Conservation (phyloP, 306 rosid species). For the Psophocarpus tetragonolobus region DNA sequence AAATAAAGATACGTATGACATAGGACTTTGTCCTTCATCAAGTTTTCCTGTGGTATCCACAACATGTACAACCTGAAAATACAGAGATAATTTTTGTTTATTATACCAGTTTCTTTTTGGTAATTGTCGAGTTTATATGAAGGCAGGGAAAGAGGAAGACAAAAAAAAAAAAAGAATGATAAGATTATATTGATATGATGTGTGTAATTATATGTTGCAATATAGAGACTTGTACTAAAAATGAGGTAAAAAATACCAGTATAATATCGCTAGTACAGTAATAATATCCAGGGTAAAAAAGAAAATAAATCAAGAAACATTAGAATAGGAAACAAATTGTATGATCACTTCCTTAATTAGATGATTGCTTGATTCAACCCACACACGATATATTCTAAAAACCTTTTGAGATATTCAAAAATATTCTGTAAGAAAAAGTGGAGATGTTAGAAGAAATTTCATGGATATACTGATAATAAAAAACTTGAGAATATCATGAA, state of each 20-base stretch:
- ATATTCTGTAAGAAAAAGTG: not conserved
- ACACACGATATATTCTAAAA: not conserved
- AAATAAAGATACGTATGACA: constrained; percentile 71
- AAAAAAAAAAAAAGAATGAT: not conserved
- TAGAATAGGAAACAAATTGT: not conserved
- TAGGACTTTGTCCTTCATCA: constrained; percentile 51
- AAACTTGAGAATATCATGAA: not conserved
- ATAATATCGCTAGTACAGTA: not conserved
- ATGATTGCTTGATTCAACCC: not conserved
- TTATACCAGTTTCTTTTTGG: not conserved
- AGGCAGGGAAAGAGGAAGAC: not conserved
- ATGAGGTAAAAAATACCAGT: not conserved
- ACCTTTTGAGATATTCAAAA: not conserved
- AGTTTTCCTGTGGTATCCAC: constrained; percentile 64
- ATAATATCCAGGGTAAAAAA: not conserved
- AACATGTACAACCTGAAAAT: constrained; percentile 85
- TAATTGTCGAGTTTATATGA: constrained; percentile 9
- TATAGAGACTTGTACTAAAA: not conserved
- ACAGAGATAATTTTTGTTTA: not conserved
- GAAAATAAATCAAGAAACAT: not conserved
- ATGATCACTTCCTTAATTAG: not conserved
- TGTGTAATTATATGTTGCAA: not conserved
- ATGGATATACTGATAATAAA: not conserved
- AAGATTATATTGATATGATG: not conserved
- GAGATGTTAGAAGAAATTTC: not conserved